Evolutionary conservation across 1,139 yeast species (phyloP), one percentile per base, ranked within the genome.

Genomic region (Chernovozyma sophiae-reginae): DNA sequence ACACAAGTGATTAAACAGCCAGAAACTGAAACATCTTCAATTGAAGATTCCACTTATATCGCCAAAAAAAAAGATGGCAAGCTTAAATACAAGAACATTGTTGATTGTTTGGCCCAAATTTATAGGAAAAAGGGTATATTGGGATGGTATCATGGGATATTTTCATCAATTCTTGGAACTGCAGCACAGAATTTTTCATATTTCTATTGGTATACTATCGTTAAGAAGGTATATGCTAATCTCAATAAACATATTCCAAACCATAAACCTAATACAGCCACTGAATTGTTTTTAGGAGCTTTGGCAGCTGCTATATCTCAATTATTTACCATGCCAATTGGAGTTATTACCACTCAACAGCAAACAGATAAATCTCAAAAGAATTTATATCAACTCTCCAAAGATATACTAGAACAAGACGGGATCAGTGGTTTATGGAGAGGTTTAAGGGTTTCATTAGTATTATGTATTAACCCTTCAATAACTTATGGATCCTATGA

Each of bases 401-500:
- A 68, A 42, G 78, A 79, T 41, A 74, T 86, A 31, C 59, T 77
- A 38, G 65, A 65, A n/a, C 80, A 82, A 34, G 86, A 84, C 49
- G 90, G 94, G 4, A 44, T 80, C 32, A 58, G 74, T 13, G 94
- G 94, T 0, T 75, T 86, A 43, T 86, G 96, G 96, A 73, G 81
- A 48, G 96, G 96, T 0, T 72, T 86, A 44, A 81, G 86, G 55
- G 95, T 89, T 8, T 80, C 89, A 11, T 62, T 86, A 51, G 85
- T 86, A 4, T 72, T 86, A 37, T 86, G 94, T 27, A 68, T 82
- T 42, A 86, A 86, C 62, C 96, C 96, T 4, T 81, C 95, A 30
- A 86, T 86, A 54, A 86, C 96, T 4, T 87, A 86, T 56, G 95
- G 95, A 4, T 73, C 89, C 2, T 84, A 79, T 56, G 92, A 85